These are phyloP conservation scores for Saccharomyces eubayanus DNA, from an alignment of 805 yeast genomes.

Conservation along the genomic window DNA sequence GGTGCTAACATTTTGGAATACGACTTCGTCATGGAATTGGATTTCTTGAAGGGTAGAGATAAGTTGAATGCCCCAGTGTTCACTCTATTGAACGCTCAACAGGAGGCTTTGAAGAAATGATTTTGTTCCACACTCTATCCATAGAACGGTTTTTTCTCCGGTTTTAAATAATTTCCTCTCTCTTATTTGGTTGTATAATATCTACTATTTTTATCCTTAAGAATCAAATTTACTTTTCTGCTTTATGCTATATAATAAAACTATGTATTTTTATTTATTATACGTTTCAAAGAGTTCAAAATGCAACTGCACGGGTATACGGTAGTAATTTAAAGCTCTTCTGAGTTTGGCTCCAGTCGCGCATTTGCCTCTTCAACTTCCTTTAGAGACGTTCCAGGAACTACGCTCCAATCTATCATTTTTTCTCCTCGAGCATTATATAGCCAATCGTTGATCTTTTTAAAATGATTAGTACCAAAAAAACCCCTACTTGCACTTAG, in stretches of 20 bases:
- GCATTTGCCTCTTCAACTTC: conserved; percentile 18
- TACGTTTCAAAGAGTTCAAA: background rate
- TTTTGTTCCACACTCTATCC: background rate
- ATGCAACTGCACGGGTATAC: background rate
- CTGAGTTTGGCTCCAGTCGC: background rate
- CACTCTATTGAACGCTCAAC: conserved; percentile 80
- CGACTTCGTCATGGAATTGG: conserved; percentile 87
- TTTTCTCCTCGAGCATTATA: conserved; percentile 28
- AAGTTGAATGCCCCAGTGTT: conserved; percentile 79
- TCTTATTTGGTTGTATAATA: background rate
- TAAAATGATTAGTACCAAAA: conserved; percentile 69
- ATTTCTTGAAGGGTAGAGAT: conserved; percentile 89
- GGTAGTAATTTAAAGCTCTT: background rate
- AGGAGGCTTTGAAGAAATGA: conserved; percentile 37
- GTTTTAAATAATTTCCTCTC: background rate
- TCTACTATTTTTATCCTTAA: background rate
- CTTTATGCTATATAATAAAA: background rate
- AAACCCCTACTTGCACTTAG: conserved; percentile 79
- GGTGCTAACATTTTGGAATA: conserved; percentile 73
- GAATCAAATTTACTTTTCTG: background rate
- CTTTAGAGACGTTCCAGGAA: conserved; percentile 18
- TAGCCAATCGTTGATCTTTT: conserved; percentile 72
- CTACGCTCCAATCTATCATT: conserved; percentile 62
- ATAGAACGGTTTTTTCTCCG: background rate
- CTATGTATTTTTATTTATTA: background rate